phyloP scores from a whole-genome alignment of 164 flowering plant species.

The Kingdonia uniflora region DNA sequence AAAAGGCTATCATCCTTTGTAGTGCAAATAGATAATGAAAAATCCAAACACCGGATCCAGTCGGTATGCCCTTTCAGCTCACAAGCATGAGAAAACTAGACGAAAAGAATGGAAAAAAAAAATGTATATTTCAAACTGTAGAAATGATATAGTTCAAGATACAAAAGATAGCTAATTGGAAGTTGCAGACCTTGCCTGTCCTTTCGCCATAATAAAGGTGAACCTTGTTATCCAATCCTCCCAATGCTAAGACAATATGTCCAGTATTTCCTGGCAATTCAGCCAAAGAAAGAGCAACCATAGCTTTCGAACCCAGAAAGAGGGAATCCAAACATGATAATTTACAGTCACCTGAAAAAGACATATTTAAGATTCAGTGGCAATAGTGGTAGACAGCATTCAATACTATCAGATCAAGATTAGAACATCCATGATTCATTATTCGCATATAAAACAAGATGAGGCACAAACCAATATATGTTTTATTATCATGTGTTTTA shows the following conservation, averaged over 20 bases:
- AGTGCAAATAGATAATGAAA: slow-evolving; percentile 57
- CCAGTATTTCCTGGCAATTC: slow-evolving; percentile 59
- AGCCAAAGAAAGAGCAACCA: slow-evolving; percentile 84
- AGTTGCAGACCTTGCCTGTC: slow-evolving; percentile 51
- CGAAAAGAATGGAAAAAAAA: slow-evolving; percentile 9
- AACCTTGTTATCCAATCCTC: slow-evolving; percentile 84
- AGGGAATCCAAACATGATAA: slow-evolving; percentile 50
- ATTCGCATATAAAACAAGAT: no score
- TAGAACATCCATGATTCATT: no score
- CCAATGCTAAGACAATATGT: slow-evolving; percentile 72
- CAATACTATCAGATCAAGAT: no score
- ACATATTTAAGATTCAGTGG: not conserved
- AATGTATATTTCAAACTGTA: slow-evolving; percentile 4
- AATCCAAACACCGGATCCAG: slow-evolving; percentile 93
- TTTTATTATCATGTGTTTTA: no score
- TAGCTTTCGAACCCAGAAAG: slow-evolving; percentile 57
- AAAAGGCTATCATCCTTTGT: slow-evolving; percentile 33
- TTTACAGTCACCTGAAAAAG: slow-evolving; percentile 57
- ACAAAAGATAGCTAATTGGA: not conserved
- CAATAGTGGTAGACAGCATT: no score
- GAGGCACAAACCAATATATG: no score
- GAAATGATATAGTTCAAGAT: slow-evolving; percentile 2
- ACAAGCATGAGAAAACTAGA: slow-evolving; percentile 75
- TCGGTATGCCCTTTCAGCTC: slow-evolving; percentile 91
- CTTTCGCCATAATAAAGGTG: slow-evolving; percentile 73